Conservation (phyloP, 169 alveolate species). For the Hepatocystis sp. region DNA sequence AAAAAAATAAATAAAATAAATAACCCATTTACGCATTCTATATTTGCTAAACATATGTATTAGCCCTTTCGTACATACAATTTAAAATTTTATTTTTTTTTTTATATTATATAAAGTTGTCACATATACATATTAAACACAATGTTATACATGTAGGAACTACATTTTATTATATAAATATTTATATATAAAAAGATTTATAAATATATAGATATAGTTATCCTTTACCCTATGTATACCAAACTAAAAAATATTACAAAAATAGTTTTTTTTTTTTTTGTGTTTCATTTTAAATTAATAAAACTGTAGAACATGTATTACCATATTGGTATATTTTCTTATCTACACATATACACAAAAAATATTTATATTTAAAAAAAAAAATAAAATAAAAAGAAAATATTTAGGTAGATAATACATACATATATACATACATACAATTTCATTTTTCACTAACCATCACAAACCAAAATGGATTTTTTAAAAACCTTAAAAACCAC, state of each 20-base stretch:
- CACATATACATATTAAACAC: no score
- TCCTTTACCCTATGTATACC: neutral
- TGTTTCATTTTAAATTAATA: no score
- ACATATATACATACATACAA: neutral
- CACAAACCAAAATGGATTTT: neutral
- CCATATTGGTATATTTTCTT: neutral
- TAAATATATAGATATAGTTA: neutral
- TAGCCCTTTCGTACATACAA: no score
- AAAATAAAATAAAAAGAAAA: neutral
- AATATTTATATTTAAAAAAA: no score
- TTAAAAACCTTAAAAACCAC: no score
- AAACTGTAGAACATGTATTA: neutral
- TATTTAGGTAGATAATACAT: slow-evolving; percentile 7
- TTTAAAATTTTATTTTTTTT: no score
- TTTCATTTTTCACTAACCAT: neutral
- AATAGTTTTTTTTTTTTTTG: no score
- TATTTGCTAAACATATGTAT: neutral
- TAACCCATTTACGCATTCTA: neutral
- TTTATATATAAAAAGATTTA: no score
- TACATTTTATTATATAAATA: no score
- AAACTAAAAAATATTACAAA: no score
- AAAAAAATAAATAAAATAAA: slow-evolving; percentile 3
- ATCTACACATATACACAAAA: neutral
- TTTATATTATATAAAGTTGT: no score
- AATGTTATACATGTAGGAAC: no score